Evolutionary conservation across 202 grass and related monocot genomes (phyloP).

Genomic region (Panicum virgatum): DNA sequence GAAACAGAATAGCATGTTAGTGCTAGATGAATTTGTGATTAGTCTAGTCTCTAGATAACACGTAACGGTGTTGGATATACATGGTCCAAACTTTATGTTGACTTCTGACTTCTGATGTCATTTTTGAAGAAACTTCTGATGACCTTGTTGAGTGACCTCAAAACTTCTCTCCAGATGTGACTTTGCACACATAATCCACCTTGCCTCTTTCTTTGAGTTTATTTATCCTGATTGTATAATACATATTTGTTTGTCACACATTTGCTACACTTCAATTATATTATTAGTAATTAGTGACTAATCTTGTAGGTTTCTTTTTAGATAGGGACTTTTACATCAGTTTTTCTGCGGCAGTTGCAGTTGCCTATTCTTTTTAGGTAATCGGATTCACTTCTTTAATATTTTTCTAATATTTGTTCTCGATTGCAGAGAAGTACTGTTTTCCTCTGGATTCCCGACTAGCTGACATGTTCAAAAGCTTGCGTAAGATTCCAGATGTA

Average conservation of each 20-base stretch:
- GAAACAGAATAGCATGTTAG: neutral
- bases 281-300: neutral
- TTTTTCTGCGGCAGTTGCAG: neutral
- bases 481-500: slow-evolving; percentile 42
- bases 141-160: slow-evolving; percentile 5
- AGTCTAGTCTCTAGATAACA: slow-evolving; percentile 11
- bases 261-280: neutral
- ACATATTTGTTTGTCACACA: neutral
- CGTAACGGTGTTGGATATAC: neutral
- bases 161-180: neutral
- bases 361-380: neutral
- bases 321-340: neutral
- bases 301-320: neutral
- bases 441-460: slow-evolving; percentile 40
- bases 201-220: neutral
- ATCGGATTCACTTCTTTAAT: neutral
- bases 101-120: neutral
- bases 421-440: slow-evolving; percentile 45
- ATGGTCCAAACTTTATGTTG: neutral
- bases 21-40: slow-evolving; percentile 8
- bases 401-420: slow-evolving; percentile 1
- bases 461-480: slow-evolving; percentile 38
- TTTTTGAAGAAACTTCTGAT: neutral
- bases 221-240: slow-evolving; percentile 3
- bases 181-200: neutral